Evolutionary conservation across 176 grass and related monocot genomes (phyloP), one percentile per base, ranked within the genome.

Genomic region (Aegilops speltoides): DNA sequence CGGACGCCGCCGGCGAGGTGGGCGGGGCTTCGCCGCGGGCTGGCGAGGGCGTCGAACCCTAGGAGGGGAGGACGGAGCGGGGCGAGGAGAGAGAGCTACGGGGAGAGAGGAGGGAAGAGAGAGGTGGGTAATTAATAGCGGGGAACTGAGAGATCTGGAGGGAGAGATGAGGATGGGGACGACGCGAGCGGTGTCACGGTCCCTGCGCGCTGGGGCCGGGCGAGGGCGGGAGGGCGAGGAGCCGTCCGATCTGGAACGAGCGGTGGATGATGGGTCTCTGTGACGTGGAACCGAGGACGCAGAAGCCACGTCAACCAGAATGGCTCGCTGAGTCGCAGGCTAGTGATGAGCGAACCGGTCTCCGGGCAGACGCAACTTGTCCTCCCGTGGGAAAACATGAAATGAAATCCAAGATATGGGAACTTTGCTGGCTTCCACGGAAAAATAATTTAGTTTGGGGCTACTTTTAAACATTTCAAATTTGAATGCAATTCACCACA

Each of bases 281-380:
- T 87, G 79, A 87, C 86, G 86, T 87, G 86, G 86, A 17, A 77
- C 46, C 74, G 46, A 6, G 46, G 63, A 16, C 50, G 24, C 61
- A 9, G 31, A 3, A 16, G 79, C 61, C 79, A 81, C 79, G 79
- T 66, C 79, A 17, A 46, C 23, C 24, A 0, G 61, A 25, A 15
- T 31, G 61, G 12, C 7, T 4, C 15, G 73, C 7, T 17, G 43
- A 46, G 45, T 46, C 43, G 43, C 15, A 3, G 7, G 43, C 1
- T 46, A 52, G 73, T 52, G 43, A 80, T 50, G 43, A 66, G 0
- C 4, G 29, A 10, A 20, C 7, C 15, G 43, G 73, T 3, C 43
- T 26, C 73, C n/a, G 43, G 24, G 16, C 24, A 14, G 15, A 6
- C 7, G 70, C n/a, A 25, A 7, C 38, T 73, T 73, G 69, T 14